phyloP scores from a whole-genome alignment of 2,329 filamentous ascomycete species.

The Madurella mycetomatis region DNA sequence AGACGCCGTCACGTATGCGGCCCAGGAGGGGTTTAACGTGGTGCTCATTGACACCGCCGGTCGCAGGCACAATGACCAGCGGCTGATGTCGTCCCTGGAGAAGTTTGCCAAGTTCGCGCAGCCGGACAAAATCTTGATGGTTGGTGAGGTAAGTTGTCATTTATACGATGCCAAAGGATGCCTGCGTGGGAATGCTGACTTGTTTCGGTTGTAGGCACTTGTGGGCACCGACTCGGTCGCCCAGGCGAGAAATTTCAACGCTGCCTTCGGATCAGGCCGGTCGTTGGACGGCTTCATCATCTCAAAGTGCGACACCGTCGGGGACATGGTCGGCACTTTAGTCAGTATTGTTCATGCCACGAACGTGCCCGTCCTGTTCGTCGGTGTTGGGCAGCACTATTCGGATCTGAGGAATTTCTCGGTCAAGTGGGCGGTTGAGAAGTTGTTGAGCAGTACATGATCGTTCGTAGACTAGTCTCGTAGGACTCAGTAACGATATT shows the following conservation, averaged over 20 bases:
- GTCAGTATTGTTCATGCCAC: constrained; percentile 98
- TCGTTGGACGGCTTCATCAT: constrained; percentile 96
- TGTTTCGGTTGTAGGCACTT: constrained; percentile 55
- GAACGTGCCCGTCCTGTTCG: constrained; percentile 89
- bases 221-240: constrained; percentile 94
- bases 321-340: constrained; percentile 95
- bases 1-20: constrained; percentile 81
- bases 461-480: not conserved
- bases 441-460: constrained; percentile 52
- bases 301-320: constrained; percentile 96
- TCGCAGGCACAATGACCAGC: constrained; percentile 88
- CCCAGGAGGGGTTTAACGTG: constrained; percentile 75
- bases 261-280: constrained; percentile 76
- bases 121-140: constrained; percentile 98
- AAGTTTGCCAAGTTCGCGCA: constrained; percentile 96
- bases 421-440: constrained; percentile 66
- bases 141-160: constrained; percentile 49
- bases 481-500: not conserved
- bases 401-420: constrained; percentile 64
- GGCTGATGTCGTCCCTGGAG: constrained; percentile 92
- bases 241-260: constrained; percentile 94
- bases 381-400: constrained; percentile 70
- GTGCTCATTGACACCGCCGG: constrained; percentile 97
- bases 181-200: constrained; percentile 12
- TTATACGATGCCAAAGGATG: not conserved